Conservation (phyloP, 2,329 filamentous ascomycete species). For the Cladosporium sp. region DNA sequence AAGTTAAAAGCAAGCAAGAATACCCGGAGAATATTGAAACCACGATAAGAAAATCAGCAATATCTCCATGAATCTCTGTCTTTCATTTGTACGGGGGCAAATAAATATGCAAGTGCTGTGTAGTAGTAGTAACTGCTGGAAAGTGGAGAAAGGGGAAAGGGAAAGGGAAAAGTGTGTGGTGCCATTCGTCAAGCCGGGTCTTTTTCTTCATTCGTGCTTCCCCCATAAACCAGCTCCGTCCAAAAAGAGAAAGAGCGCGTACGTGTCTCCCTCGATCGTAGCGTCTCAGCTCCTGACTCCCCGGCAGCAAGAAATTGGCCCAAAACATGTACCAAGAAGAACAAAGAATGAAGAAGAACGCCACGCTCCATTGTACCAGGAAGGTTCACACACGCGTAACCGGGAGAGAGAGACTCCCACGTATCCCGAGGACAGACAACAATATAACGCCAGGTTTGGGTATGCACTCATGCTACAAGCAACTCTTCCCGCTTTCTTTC, state of each 20-base stretch:
- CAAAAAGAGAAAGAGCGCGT: neutral
- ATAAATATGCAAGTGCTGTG: neutral
- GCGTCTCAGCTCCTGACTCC: neutral
- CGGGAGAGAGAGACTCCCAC: neutral
- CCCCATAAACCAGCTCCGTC: neutral
- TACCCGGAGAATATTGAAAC: too few relatives aligned
- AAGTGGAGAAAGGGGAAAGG: neutral
- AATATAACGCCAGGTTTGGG: neutral
- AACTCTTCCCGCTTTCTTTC: neutral
- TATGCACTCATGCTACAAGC: conserved; percentile 8
- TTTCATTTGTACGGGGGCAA: neutral
- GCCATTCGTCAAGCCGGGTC: neutral
- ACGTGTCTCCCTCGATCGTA: neutral
- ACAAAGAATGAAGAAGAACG: neutral
- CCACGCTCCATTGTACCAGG: neutral
- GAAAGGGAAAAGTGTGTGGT: neutral
- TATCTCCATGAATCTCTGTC: too few relatives aligned
- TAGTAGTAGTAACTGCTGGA: neutral
- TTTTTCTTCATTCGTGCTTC: neutral
- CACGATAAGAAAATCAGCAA: too few relatives aligned
- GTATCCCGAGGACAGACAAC: neutral
- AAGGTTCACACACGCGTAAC: neutral
- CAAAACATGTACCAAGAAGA: neutral
- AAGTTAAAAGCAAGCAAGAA: too few relatives aligned
- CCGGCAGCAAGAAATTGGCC: neutral